Base-by-base conservation (phyloP, 345 rosid genomes). In the Euclidium syriacum region DNA sequence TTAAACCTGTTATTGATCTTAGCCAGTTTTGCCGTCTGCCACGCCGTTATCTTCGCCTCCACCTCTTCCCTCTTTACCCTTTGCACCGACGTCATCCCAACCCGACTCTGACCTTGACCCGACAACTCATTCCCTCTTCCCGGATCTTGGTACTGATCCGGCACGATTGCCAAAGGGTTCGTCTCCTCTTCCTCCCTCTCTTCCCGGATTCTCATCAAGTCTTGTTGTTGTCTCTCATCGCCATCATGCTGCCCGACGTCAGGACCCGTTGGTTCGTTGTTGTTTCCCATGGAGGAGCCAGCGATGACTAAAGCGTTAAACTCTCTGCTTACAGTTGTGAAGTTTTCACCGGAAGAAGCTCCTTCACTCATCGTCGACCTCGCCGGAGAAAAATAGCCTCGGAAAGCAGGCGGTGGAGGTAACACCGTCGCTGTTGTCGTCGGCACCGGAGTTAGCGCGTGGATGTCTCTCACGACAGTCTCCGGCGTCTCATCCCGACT, bases 281-380 rank as follows among this genome's bases (percentile, higher is more conserved):
- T 62, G 67, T 47, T 68, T 12, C 62, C 73, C 12, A 62, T 71
- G 11, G 88, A 59, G 0, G 96, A 83, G 4, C 96, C 96, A 1
- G 97, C 96, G 24, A 94, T 69, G 30, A 94, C 99, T n/a, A 94
- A 71, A 34, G 97, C 97, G 80, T 78, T 94, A 81, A 94, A 94
- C 22, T 94, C 99, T 56, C 95, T 72, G 64, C 99, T 90, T 62
- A 94, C 84, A 81, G 83, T 76, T 27, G 96, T 85, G 77, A 94
- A 94, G 70, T 90, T 89, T 75, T 90, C 99, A 29, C 79, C 76
- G 7, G 84, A 52, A 22, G 64, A 69, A 34, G 65, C n/a, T n/a
- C n/a, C n/a, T n/a, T n/a, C n/a, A n/a, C n/a, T 46, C 4, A 42
- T 64, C 12, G 70, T 33, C 33, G 84, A 66, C 60, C 68, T 20